Evolutionary conservation across 1,284 basidiomycete species (phyloP).

Genomic region (Cystobasidium pallidum): DNA sequence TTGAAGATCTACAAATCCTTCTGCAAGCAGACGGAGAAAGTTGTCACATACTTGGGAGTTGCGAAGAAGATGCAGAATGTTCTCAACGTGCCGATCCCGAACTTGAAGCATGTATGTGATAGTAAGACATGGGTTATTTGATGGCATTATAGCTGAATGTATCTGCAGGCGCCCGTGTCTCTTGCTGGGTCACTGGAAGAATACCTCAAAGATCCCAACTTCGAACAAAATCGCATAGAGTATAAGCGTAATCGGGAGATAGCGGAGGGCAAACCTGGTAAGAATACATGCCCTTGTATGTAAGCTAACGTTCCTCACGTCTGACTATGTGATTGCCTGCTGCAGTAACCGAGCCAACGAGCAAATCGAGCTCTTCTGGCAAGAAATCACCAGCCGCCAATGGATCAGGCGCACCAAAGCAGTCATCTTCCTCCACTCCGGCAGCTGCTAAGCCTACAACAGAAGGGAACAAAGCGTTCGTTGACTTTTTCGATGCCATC

Average conservation of each 20-base stretch:
- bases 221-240: constrained; percentile 89
- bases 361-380: constrained; percentile 19
- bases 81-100: constrained; percentile 90
- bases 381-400: constrained; percentile 20
- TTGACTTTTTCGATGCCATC: constrained; percentile 91
- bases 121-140: neutral
- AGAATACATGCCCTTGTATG: constrained; percentile 52
- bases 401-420: constrained; percentile 22
- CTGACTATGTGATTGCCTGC: constrained; percentile 51
- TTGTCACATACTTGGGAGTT: constrained; percentile 91
- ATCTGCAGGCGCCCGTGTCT: constrained; percentile 79
- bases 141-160: neutral
- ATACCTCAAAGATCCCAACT: constrained; percentile 92
- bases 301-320: too few species aligned
- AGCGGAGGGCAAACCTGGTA: constrained; percentile 64
- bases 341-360: neutral
- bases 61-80: constrained; percentile 90
- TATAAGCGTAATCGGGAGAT: constrained; percentile 85
- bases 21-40: constrained; percentile 89
- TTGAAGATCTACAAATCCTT: constrained; percentile 90
- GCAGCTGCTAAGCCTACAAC: constrained; percentile 51
- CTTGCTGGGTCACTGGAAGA: constrained; percentile 91
- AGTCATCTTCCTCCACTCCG: neutral
- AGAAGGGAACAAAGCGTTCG: constrained; percentile 60
- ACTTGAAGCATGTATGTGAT: constrained; percentile 81